Evolutionary conservation across 805 yeast genomes (phyloP).

Genomic region (Candida coquimbonensis): DNA sequence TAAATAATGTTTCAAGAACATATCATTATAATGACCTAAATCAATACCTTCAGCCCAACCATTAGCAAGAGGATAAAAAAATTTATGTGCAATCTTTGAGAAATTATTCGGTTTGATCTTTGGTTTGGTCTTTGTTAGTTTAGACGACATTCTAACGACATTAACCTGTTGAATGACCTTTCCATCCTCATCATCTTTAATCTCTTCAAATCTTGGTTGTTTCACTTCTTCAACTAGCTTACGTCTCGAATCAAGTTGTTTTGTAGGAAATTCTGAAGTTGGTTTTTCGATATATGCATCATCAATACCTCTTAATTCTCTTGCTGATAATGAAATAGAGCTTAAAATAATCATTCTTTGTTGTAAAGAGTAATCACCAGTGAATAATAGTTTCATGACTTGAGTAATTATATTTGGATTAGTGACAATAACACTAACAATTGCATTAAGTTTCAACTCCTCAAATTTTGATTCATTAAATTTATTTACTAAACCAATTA

Average conservation of each 20-base stretch:
- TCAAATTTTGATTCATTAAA: constrained; percentile 57
- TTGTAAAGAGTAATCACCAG: constrained; percentile 77
- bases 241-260: constrained; percentile 21
- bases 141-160: constrained; percentile 29
- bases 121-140: constrained; percentile 18
- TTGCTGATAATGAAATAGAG: constrained; percentile 59
- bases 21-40: constrained; percentile 44
- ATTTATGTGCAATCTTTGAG: constrained; percentile 32
- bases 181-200: constrained; percentile 2
- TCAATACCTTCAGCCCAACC: constrained; percentile 51
- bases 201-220: constrained; percentile 12
- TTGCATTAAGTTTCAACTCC: constrained; percentile 51
- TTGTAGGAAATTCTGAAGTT: constrained; percentile 27
- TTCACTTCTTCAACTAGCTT: constrained; percentile 10
- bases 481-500: constrained; percentile 50
- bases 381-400: constrained; percentile 38
- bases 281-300: constrained; percentile 44
- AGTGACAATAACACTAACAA: constrained; percentile 58
- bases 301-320: constrained; percentile 60
- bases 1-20: constrained; percentile 45
- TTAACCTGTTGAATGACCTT: constrained; percentile 9
- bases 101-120: constrained; percentile 24
- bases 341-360: constrained; percentile 67
- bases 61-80: constrained; percentile 47
- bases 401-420: constrained; percentile 38